Evolutionary conservation across 176 grass and related monocot species (phyloP).

Genomic region (Tillandsia fasciculata): DNA sequence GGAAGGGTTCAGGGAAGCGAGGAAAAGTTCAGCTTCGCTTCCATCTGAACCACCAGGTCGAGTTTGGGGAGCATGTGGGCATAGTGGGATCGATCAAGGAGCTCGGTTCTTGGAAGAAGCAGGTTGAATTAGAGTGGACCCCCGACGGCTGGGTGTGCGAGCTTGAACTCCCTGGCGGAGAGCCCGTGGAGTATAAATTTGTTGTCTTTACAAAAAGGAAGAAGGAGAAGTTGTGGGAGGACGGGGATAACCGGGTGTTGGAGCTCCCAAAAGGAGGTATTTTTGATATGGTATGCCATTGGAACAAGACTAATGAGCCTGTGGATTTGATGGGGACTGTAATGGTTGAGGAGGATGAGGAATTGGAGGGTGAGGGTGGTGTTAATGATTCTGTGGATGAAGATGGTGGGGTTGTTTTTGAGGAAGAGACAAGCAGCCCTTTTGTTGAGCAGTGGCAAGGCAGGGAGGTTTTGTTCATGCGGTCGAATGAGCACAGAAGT

Average conservation of each 20-base stretch:
- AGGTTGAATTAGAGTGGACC: constrained; percentile 58
- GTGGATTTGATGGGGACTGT: constrained; percentile 21
- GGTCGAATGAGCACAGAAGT: constrained; percentile 61
- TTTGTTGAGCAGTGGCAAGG: constrained; percentile 80
- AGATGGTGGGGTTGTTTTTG: not conserved
- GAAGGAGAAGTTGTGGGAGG: constrained; percentile 67
- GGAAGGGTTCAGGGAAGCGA: constrained; percentile 8
- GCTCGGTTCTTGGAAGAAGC: constrained; percentile 66
- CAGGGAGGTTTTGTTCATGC: constrained; percentile 55
- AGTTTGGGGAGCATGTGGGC: constrained; percentile 80
- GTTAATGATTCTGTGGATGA: not conserved
- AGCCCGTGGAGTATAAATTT: constrained; percentile 67
- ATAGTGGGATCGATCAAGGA: constrained; percentile 60
- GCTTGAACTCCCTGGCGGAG: constrained; percentile 42
- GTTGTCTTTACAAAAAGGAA: constrained; percentile 43
- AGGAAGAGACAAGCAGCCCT: constrained; percentile 32
- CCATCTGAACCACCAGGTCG: constrained; percentile 65
- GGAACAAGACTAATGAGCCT: constrained; percentile 66
- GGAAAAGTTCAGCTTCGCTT: constrained; percentile 34
- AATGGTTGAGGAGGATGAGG: constrained; percentile 12
- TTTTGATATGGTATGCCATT: constrained; percentile 56
- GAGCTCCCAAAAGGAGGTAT: constrained; percentile 47
- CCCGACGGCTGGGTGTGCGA: constrained; percentile 64
- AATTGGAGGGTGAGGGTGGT: not conserved
- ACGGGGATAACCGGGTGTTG: constrained; percentile 47